These are phyloP conservation scores for Pseudogymnoascus sp. DNA, from an alignment of 2,329 filamentous ascomycete genomes.

Conservation along the genomic window DNA sequence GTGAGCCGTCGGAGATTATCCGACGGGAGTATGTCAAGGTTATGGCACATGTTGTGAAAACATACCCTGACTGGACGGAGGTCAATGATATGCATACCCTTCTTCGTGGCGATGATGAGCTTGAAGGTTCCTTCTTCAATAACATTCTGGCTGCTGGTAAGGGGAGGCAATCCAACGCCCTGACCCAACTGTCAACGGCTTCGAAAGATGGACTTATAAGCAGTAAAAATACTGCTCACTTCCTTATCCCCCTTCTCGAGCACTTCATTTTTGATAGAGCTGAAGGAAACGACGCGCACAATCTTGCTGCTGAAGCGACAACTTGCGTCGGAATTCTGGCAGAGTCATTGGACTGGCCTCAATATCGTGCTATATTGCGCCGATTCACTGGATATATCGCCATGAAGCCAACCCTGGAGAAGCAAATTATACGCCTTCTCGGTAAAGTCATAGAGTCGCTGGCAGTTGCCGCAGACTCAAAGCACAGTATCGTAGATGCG, in stretches of 20 bases:
- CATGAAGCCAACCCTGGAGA: slow-evolving; percentile 73
- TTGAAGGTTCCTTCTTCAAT: slow-evolving; percentile 70
- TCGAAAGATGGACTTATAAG: slow-evolving; percentile 56
- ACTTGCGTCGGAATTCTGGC: slow-evolving; percentile 67
- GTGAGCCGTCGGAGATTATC: slow-evolving; percentile 73
- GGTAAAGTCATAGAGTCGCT: slow-evolving; percentile 75
- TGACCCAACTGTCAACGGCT: slow-evolving; percentile 65
- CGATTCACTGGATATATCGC: slow-evolving; percentile 76
- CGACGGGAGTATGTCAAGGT: slow-evolving; percentile 73
- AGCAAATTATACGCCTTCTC: slow-evolving; percentile 74
- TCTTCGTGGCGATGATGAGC: slow-evolving; percentile 52
- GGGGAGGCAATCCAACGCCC: slow-evolving; percentile 72
- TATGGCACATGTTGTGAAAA: slow-evolving; percentile 67
- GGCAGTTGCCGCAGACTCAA: slow-evolving; percentile 39
- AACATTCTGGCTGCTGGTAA: slow-evolving; percentile 88
- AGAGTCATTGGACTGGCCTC: slow-evolving; percentile 75
- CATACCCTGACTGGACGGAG: slow-evolving; percentile 59
- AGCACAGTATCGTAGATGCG: slow-evolving; percentile 24
- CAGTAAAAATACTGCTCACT: slow-evolving; percentile 71
- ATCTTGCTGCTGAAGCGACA: slow-evolving; percentile 79
- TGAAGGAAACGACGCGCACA: slow-evolving; percentile 68
- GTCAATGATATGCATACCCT: slow-evolving; percentile 68
- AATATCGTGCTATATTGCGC: slow-evolving; percentile 76
- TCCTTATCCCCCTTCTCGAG: slow-evolving; percentile 85
- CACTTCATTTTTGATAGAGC: slow-evolving; percentile 84